These are phyloP conservation scores for Skeletonema potamos DNA, from an alignment of 108 stramenopile genomes.

Conservation along the genomic window DNA sequence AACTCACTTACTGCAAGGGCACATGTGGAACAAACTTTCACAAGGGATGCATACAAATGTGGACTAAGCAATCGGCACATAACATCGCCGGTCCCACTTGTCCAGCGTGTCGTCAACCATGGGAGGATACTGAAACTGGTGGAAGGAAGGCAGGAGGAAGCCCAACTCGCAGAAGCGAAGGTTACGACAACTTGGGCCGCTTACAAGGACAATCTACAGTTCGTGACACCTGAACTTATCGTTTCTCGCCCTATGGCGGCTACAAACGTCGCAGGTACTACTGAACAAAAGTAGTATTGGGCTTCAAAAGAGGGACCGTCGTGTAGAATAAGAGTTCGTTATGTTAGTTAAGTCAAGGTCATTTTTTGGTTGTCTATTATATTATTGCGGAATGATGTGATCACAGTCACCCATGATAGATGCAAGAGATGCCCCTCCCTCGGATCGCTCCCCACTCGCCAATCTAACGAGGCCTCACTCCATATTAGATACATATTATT, in stretches of 20 bases:
- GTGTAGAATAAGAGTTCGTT: too few species aligned
- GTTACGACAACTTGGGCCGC: slow-evolving; percentile 38
- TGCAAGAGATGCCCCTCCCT: too few species aligned
- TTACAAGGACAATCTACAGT: slow-evolving; percentile 35
- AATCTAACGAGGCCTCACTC: too few species aligned
- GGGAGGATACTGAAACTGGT: slow-evolving; percentile 18
- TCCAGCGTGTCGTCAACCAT: slow-evolving; percentile 38
- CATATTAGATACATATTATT: too few species aligned
- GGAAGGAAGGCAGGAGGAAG: background rate
- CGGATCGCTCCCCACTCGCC: too few species aligned
- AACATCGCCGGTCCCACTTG: slow-evolving; percentile 27
- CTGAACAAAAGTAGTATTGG: background rate
- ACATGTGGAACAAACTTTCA: slow-evolving; percentile 48
- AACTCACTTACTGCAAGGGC: slow-evolving; percentile 28
- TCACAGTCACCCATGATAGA: too few species aligned
- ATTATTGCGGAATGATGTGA: too few species aligned
- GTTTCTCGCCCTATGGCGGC: background rate
- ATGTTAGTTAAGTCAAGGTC: too few species aligned
- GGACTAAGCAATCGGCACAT: slow-evolving; percentile 11
- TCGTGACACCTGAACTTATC: background rate
- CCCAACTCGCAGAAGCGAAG: slow-evolving; percentile 1
- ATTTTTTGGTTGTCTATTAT: too few species aligned
- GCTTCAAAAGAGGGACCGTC: too few species aligned
- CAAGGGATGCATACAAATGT: slow-evolving; percentile 26
- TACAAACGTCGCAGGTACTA: background rate